These are phyloP conservation scores for Solanum commersonii DNA, from an alignment of 257 asterid species.

Conservation along the genomic window DNA sequence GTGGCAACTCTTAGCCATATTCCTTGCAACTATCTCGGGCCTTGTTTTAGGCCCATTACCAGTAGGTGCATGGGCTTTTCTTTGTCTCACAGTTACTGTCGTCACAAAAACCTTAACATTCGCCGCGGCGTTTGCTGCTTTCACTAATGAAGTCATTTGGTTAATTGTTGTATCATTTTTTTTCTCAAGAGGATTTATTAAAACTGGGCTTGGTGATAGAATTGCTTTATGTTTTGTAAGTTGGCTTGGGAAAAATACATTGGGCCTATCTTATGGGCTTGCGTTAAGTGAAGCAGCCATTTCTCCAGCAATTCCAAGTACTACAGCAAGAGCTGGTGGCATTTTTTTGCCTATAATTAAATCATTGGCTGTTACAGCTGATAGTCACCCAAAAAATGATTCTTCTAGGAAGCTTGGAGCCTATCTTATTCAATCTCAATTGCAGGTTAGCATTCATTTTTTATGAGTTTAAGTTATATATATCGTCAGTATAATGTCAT, in stretches of 20 bases:
- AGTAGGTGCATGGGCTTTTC: slow-evolving; percentile 64
- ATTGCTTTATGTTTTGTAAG: slow-evolving; percentile 56
- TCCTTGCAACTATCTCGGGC: slow-evolving; percentile 56
- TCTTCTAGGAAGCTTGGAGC: slow-evolving; percentile 67
- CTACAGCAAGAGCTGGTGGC: slow-evolving; percentile 76
- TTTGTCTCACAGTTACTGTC: slow-evolving; percentile 45
- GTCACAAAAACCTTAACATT: slow-evolving; percentile 55
- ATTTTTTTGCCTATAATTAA: slow-evolving; percentile 70
- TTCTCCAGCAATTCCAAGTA: slow-evolving; percentile 78
- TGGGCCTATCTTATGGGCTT: slow-evolving; percentile 67
- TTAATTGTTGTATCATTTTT: slow-evolving; percentile 57
- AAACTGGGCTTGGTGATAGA: slow-evolving; percentile 82
- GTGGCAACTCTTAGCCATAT: slow-evolving; percentile 69
- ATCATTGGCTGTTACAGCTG: slow-evolving; percentile 43
- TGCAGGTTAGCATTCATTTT: slow-evolving; percentile 34
- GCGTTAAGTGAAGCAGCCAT: slow-evolving; percentile 49
- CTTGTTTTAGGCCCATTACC: slow-evolving; percentile 62
- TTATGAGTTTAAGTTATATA: not conserved
- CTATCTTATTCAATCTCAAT: slow-evolving; percentile 57
- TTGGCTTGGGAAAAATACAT: slow-evolving; percentile 54
- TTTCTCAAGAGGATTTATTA: slow-evolving; percentile 61
- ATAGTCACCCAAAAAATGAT: slow-evolving; percentile 50
- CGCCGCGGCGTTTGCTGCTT: slow-evolving; percentile 58
- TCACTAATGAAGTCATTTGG: slow-evolving; percentile 75
- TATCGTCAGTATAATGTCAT: not conserved